Evolutionary conservation across 2,329 filamentous ascomycete genomes (phyloP), one percentile per base, ranked within the genome.

Genomic region (Fusarium miscanthi): DNA sequence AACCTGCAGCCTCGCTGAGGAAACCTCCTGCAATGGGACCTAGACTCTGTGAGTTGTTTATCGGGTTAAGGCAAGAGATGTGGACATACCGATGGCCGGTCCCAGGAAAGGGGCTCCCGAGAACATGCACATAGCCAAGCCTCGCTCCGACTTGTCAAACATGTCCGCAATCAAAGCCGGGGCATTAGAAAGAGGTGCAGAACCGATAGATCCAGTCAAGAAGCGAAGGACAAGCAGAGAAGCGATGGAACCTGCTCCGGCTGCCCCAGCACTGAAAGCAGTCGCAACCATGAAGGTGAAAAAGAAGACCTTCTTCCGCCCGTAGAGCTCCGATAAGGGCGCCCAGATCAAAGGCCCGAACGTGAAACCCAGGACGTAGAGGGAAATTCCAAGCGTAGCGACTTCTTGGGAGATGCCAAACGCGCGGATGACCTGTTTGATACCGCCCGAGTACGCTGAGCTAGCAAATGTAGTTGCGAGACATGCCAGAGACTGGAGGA

Each of bases 391-490:
- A 2, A 92, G 83, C 10, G 88, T 90, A 38, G 85, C 86, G 4
- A 91, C 81, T 69, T 88, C 87, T 6, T 73, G 66, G 0, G 81
- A 82, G n/a, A 88, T 82, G 13, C 81, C 64, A 69, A 93, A 92
- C 23, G 88, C 82, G 1, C 61, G 31, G 13, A 90, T 84, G 48
- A 93, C 84, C 54, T 89, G 82, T 8, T 73, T 57, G 11, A 89
- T 79, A 42, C 88, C 88, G 8, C 89, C 88, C 4, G 87, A 88
- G 78, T 89, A 92, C 9, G 91, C 91, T 2, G 89, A 91, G 11
- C 90, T 92, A 43, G 89, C 88, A 72, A 94, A 91, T 2, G 92
- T 85, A 21, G 93, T 90, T 21, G 87, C 90, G 42, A 94, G 84
- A 1, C 91, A 91, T 12, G 91, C 89, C 11, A 91, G 71, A 6